Percentiles rank a stretch among this genome's conserved stretches.
Evolutionary conservation across 2,329 filamentous ascomycete species (phyloP).

Genomic region (Trichoderma atrobrunneum): DNA sequence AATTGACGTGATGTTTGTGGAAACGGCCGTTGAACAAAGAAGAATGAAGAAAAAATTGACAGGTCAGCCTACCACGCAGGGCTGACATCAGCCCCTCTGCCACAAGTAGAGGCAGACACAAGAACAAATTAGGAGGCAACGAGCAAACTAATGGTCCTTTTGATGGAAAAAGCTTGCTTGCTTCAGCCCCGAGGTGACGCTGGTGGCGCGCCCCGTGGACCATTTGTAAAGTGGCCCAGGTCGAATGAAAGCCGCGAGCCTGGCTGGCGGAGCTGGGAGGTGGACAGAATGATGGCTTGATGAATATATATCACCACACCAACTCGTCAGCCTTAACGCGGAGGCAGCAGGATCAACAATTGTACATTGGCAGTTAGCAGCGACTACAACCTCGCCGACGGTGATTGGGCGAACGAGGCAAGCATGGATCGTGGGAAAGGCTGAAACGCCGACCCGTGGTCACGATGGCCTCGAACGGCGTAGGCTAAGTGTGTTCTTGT

Average conservation of each 20-base stretch:
- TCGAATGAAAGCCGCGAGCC: not conserved
- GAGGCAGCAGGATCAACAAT: not conserved
- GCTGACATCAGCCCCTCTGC: slow-evolving; percentile 16
- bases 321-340: slow-evolving; percentile 17
- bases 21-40: not conserved
- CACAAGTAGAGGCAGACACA: not conserved
- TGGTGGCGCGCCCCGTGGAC: slow-evolving; percentile 15
- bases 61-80: slow-evolving; percentile 4
- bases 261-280: not conserved
- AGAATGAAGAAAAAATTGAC: not conserved
- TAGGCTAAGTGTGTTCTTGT: not conserved
- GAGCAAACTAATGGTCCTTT: not conserved
- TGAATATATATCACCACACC: slow-evolving; percentile 7
- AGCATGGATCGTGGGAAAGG: not conserved
- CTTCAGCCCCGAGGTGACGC: slow-evolving; percentile 1
- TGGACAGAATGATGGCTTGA: not conserved
- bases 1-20: not conserved
- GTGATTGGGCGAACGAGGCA: not conserved
- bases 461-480: not conserved
- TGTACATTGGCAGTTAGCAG: not conserved
- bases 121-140: not conserved
- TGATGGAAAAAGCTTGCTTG: not conserved
- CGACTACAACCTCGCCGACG: not conserved
- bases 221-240: not conserved
- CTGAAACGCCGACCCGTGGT: slow-evolving; percentile 5